phyloP scores from a whole-genome alignment of 306 rosid species.

The Prunus davidiana region DNA sequence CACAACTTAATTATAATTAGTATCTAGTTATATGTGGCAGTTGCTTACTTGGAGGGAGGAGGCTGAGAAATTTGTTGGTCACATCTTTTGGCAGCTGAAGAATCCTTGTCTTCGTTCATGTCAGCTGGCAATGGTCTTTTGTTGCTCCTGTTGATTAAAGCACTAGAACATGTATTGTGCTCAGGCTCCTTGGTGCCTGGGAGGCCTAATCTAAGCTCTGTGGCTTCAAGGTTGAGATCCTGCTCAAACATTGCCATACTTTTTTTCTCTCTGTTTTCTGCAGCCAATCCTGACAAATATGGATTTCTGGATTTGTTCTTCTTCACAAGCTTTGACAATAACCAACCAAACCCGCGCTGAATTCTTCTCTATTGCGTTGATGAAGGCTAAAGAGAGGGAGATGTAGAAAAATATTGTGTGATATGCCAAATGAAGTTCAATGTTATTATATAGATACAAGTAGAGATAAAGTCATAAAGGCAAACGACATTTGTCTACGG shows the following conservation, averaged over 20 bases:
- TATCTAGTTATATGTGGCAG: not conserved
- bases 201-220: slow-evolving; percentile 48
- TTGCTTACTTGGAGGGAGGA: slow-evolving; percentile 50
- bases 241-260: slow-evolving; percentile 2
- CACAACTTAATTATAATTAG: not conserved
- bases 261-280: not conserved
- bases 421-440: slow-evolving; percentile 2
- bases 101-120: not conserved
- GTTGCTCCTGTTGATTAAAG: slow-evolving; percentile 14
- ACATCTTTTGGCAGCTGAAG: slow-evolving; percentile 1
- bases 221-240: slow-evolving; percentile 48
- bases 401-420: slow-evolving; percentile 14
- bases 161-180: slow-evolving; percentile 5
- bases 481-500: not conserved
- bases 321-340: slow-evolving; percentile 10
- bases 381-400: not conserved
- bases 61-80: slow-evolving; percentile 10
- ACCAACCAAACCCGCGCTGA: not conserved
- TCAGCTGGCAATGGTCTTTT: slow-evolving; percentile 35
- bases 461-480: not conserved
- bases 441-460: slow-evolving; percentile 28
- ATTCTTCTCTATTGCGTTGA: not conserved
- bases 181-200: slow-evolving; percentile 24
- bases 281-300: not conserved
- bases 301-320: not conserved